Percentiles rank a stretch among this genome's conserved stretches.
Conservation (phyloP, 2,329 filamentous ascomycete genomes). For the Hysterium pulicare region DNA sequence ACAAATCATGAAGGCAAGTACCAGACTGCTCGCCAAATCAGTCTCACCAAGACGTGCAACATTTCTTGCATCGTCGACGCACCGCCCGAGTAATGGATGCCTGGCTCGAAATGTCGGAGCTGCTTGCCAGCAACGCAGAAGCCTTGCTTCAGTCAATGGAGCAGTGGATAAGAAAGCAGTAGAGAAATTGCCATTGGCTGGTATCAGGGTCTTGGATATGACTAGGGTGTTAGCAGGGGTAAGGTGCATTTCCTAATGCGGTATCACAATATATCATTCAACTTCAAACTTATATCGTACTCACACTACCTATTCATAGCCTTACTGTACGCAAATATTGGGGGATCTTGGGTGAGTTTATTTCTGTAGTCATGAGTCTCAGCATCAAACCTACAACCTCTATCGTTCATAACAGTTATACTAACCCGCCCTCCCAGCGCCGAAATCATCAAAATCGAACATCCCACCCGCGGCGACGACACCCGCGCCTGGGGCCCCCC, state of each 20-base stretch:
- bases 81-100: too few relatives aligned
- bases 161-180: conserved; percentile 30
- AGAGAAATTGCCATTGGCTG: conserved; percentile 67
- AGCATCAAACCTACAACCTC: too few relatives aligned
- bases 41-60: too few relatives aligned
- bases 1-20: too few relatives aligned
- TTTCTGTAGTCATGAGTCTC: too few relatives aligned
- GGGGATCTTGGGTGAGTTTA: conserved; percentile 90
- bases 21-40: too few relatives aligned
- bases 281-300: too few relatives aligned
- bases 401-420: too few relatives aligned
- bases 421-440: conserved; percentile 55
- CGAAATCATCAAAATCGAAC: conserved; percentile 95
- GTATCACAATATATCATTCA: too few relatives aligned
- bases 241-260: conserved; percentile 34
- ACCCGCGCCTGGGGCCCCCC: conserved; percentile 95
- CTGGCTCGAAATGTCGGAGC: too few relatives aligned
- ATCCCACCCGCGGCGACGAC: conserved; percentile 86
- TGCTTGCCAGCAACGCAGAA: conserved; percentile 23
- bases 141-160: conserved; percentile 39
- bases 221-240: conserved; percentile 91
- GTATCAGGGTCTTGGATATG: conserved; percentile 90
- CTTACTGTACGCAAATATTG: conserved; percentile 94
- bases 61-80: too few relatives aligned
- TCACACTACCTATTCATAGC: too few relatives aligned